Percentiles rank a stretch among this genome's conserved stretches.
Conservation (phyloP, 2,329 filamentous ascomycete species). For the Fusarium citri region DNA sequence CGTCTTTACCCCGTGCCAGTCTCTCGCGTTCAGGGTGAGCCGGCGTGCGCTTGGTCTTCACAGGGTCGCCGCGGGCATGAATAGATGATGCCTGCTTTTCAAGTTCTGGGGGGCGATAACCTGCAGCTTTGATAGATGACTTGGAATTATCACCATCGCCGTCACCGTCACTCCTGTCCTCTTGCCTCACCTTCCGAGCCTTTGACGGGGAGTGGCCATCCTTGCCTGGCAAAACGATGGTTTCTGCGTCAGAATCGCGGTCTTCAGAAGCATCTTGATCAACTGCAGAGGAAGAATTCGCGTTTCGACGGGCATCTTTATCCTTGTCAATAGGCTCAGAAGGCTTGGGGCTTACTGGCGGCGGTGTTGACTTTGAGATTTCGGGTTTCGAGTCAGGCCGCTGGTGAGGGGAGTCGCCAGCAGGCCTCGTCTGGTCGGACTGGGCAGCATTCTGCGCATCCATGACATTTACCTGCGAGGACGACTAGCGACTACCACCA, state of each 20-base stretch:
- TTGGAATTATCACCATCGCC: conserved; percentile 46
- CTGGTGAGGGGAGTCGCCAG: conserved; percentile 64
- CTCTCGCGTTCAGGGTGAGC: conserved; percentile 55
- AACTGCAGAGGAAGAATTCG: conserved; percentile 45
- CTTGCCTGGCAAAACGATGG: conserved; percentile 74
- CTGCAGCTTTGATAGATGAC: conserved; percentile 49
- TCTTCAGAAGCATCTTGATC: conserved; percentile 60
- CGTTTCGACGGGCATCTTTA: conserved; percentile 49
- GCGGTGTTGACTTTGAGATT: conserved; percentile 39
- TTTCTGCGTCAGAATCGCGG: conserved; percentile 78
- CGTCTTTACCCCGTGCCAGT: conserved; percentile 59
- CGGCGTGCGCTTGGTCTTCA: conserved; percentile 64
- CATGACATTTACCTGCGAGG: conserved; percentile 72
- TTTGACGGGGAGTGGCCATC: conserved; percentile 74
- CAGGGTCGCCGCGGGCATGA: conserved; percentile 49
- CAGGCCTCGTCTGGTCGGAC: conserved; percentile 70
- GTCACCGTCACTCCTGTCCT: conserved; percentile 70
- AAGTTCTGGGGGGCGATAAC: conserved; percentile 48
- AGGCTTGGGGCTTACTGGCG: conserved; percentile 43
- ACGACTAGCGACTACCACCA: conserved; percentile 66
- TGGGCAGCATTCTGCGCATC: conserved; percentile 76
- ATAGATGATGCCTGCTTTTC: conserved; percentile 51
- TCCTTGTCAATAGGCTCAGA: conserved; percentile 33
- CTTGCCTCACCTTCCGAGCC: conserved; percentile 72
- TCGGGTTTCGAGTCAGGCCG: conserved; percentile 49